Evolutionary conservation across 2,329 filamentous ascomycete species (phyloP).

Genomic region (Pyrenophora tritici-repentis): DNA sequence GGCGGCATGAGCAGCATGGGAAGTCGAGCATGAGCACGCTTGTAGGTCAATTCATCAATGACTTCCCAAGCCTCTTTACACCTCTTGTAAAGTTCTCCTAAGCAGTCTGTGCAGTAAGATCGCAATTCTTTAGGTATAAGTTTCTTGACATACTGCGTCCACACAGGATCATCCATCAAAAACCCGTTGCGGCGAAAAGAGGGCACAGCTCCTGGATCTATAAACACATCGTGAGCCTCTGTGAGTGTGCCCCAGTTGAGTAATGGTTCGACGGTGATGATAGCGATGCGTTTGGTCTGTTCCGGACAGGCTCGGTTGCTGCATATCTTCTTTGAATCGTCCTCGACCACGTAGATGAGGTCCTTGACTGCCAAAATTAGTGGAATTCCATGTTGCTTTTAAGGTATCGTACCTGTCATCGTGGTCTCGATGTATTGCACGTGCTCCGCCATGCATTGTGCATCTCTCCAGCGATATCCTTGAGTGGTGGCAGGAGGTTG

Average conservation of each 20-base stretch:
- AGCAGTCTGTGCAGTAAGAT: slow-evolving; percentile 18
- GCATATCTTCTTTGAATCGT: neutral
- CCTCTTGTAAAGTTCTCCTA: slow-evolving; percentile 13
- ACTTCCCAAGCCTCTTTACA: neutral
- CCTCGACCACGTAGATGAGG: slow-evolving; percentile 7
- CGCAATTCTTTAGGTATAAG: neutral
- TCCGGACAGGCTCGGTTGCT: slow-evolving; percentile 3
- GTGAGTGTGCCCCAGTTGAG: slow-evolving; percentile 17
- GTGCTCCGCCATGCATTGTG: slow-evolving; percentile 1
- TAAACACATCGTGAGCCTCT: neutral
- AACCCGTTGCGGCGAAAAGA: slow-evolving; percentile 15
- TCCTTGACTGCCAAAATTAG: neutral
- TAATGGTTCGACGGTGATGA: slow-evolving; percentile 16
- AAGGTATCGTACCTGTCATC: neutral
- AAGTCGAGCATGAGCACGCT: too few species aligned
- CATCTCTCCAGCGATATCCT: neutral
- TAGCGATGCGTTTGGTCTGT: too few species aligned
- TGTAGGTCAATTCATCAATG: too few species aligned
- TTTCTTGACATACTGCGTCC: slow-evolving; percentile 7
- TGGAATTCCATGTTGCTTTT: too few species aligned
- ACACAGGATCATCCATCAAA: slow-evolving; percentile 14
- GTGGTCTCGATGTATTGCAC: slow-evolving; percentile 1
- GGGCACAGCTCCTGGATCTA: slow-evolving; percentile 6
- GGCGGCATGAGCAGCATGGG: neutral
- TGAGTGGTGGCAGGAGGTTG: neutral